Conservation (phyloP, 768 basidiomycete species). For the Vararia minispora region DNA sequence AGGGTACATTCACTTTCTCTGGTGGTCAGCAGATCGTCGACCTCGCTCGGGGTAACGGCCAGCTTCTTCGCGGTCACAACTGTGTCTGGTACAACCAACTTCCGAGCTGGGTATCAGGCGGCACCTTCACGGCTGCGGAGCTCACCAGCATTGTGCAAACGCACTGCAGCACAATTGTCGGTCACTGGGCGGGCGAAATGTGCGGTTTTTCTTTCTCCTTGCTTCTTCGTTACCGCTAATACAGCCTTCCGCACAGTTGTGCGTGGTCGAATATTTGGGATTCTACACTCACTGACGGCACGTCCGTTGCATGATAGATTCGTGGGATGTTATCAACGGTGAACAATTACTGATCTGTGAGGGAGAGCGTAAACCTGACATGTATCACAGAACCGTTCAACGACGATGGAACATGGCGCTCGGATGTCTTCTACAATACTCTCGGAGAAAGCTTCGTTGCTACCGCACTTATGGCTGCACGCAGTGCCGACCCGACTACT, state of each 20-base stretch:
- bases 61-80: slow-evolving; percentile 36
- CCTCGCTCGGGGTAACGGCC: slow-evolving; percentile 34
- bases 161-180: slow-evolving; percentile 25
- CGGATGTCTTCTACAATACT: slow-evolving; percentile 40
- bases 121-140: slow-evolving; percentile 19
- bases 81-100: slow-evolving; percentile 37
- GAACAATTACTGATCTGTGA: not conserved
- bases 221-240: no score
- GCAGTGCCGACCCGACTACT: slow-evolving; percentile 39
- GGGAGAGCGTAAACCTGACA: no score
- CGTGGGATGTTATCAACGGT: slow-evolving; percentile 46
- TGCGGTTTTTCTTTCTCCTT: no score
- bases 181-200: slow-evolving; percentile 29
- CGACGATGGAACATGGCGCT: slow-evolving; percentile 47
- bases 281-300: no score
- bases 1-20: slow-evolving; percentile 35
- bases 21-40: slow-evolving; percentile 33
- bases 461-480: slow-evolving; percentile 41
- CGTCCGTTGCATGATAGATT: no score
- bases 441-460: slow-evolving; percentile 35
- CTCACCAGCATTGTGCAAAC: slow-evolving; percentile 23
- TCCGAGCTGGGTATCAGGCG: slow-evolving; percentile 26
- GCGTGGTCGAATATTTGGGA: no score
- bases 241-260: no score
- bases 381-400: slow-evolving; percentile 37